Percentiles rank a stretch among this genome's conserved stretches.
Conservation (phyloP, 2,329 filamentous ascomycete genomes). For the Knufia petricola region DNA sequence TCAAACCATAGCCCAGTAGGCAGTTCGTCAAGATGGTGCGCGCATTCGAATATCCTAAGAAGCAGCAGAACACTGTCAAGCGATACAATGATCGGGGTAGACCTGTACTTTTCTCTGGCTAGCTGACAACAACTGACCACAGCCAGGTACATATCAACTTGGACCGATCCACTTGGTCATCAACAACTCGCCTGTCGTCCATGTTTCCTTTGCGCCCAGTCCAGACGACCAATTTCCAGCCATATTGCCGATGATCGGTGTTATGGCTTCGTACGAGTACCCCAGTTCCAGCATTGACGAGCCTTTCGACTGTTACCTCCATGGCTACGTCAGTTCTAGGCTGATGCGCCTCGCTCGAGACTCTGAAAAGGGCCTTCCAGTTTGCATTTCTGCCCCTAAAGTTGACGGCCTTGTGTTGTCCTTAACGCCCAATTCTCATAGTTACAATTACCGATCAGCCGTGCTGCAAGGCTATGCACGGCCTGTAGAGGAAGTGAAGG, state of each 20-base stretch:
- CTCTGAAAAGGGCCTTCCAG: constrained; percentile 49
- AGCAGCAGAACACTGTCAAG: constrained; percentile 56
- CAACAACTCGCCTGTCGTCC: constrained; percentile 62
- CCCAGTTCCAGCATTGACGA: constrained; percentile 53
- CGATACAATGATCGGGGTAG: constrained; percentile 56
- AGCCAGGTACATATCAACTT: constrained; percentile 59
- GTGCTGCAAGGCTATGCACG: constrained; percentile 65
- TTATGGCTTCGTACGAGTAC: constrained; percentile 61
- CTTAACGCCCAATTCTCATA: constrained; percentile 70
- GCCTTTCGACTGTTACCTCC: constrained; percentile 66
- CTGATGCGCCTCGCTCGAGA: constrained; percentile 57
- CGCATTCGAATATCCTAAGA: constrained; percentile 50
- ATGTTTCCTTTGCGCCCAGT: constrained; percentile 65
- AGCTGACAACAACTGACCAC: not conserved
- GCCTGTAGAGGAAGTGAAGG: constrained; percentile 55
- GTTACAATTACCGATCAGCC: constrained; percentile 78
- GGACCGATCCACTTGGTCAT: constrained; percentile 65
- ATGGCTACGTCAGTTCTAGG: constrained; percentile 73
- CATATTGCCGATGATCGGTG: constrained; percentile 75
- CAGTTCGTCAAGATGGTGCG: constrained; percentile 29
- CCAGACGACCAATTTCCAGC: constrained; percentile 60
- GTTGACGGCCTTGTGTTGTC: constrained; percentile 72
- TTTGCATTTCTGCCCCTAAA: constrained; percentile 63
- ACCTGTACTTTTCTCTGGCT: not conserved
- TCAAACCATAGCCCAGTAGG: not conserved